phyloP scores from a whole-genome alignment of 2,329 filamentous ascomycete species.

The Hypocreales sp. region DNA sequence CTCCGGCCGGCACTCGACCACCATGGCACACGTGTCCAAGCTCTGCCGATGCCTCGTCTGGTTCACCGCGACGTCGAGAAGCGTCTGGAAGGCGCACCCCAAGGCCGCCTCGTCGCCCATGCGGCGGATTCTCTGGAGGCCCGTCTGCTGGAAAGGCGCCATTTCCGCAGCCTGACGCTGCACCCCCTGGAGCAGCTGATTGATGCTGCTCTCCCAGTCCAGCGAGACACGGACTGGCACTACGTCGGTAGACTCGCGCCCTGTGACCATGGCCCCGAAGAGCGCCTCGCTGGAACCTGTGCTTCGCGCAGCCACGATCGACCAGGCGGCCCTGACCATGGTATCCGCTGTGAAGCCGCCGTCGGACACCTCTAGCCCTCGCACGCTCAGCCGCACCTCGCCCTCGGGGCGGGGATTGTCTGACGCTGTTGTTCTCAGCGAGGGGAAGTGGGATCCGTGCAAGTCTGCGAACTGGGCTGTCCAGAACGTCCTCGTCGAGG shows the following conservation, averaged over 20 bases:
- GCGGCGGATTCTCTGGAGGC: constrained; percentile 12
- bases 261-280: constrained; percentile 9
- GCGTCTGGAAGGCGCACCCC: constrained; percentile 6
- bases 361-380: neutral
- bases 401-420: neutral
- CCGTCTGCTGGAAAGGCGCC: constrained; percentile 11
- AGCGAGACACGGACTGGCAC: constrained; percentile 5
- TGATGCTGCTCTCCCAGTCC: constrained; percentile 3
- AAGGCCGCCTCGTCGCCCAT: constrained; percentile 3
- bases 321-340: constrained; percentile 8
- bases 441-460: constrained; percentile 3
- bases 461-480: constrained; percentile 1
- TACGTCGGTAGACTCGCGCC: constrained; percentile 4
- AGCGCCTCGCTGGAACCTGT: constrained; percentile 15
- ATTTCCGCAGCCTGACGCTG: constrained; percentile 10
- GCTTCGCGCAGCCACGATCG: constrained; percentile 18
- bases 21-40: constrained; percentile 1
- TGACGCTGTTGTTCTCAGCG: neutral
- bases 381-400: neutral
- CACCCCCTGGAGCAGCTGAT: constrained; percentile 4
- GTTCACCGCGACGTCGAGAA: constrained; percentile 2
- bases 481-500: constrained; percentile 2
- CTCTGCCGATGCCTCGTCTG: neutral
- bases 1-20: constrained; percentile 1
- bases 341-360: neutral